Evolutionary conservation across 768 basidiomycete genomes (phyloP), one percentile per base, ranked within the genome.

Genomic region (Termitomyces sp.): DNA sequence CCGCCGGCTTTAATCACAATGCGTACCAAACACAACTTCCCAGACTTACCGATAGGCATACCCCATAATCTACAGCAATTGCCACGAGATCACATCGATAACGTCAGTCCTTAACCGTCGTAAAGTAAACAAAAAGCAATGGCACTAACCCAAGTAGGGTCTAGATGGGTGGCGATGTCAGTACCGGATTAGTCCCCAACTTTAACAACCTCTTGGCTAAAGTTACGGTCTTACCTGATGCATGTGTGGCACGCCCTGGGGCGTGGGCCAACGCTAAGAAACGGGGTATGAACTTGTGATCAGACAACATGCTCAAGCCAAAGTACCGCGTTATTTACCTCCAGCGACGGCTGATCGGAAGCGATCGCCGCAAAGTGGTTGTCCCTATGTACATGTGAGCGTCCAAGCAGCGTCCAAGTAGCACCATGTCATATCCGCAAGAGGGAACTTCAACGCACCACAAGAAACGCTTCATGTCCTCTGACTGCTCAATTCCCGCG

Each of bases 301-400:
- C 34, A 58, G 29, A 20, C 2, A 20, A 7, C n/a, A 41, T 15
- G n/a, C 42, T 48, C 51, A 42, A 50, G 26, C n/a, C 16, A 3
- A 26, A 37, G 9, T 36, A 20, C 18, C 16, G 36, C 13, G 15
- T 18, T 5, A 57, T 69, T 33, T 44, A 84, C 84, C 80, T 88
- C 86, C 48, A 88, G 67, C 4, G 83, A 69, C 18, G 86, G 86
- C 58, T 85, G 82, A 72, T 88, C 86, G 34, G 85, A 85, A 10
- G 85, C 86, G 29, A 86, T 65, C 5, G 86, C 85, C 0, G 86
- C 81, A 66, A 88, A 88, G 65, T 88, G 87, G 67, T 87, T 87
- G 68, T 88, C 77, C 86, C 86, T 86, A 59, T 45, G 47, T n/a
- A 9, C 28, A 22, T 44, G 42, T 49, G 49, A 57, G 22, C 34